phyloP scores from a whole-genome alignment of 352 stramenopile species.

The Phytophthora pisi region DNA sequence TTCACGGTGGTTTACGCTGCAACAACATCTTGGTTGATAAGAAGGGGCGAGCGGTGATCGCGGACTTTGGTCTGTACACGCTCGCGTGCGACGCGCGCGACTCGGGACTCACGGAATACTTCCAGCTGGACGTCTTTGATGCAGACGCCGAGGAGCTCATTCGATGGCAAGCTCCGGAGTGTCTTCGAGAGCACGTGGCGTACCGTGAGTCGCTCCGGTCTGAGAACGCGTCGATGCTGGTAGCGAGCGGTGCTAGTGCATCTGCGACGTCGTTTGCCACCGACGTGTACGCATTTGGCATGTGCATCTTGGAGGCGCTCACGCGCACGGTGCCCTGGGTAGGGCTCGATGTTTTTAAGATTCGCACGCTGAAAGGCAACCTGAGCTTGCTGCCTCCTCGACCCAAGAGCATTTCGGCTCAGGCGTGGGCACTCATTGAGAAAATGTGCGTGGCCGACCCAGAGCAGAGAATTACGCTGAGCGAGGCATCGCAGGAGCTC shows the following conservation, averaged over 20 bases:
- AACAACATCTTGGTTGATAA: constrained; percentile 81
- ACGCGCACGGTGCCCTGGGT: constrained; percentile 59
- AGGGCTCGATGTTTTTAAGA: constrained; percentile 46
- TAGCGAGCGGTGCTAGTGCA: constrained; percentile 21
- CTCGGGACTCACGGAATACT: constrained; percentile 44
- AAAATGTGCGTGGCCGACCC: constrained; percentile 69
- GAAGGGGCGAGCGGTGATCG: constrained; percentile 62
- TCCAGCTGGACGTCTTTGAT: constrained; percentile 35
- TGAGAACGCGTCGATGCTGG: constrained; percentile 13
- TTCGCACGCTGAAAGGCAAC: constrained; percentile 62
- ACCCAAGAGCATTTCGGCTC: constrained; percentile 43
- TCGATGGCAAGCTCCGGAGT: constrained; percentile 74
- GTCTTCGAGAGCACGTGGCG: constrained; percentile 42
- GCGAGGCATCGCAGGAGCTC: constrained; percentile 53
- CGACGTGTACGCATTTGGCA: constrained; percentile 80
- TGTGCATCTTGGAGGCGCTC: constrained; percentile 77
- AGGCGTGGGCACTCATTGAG: constrained; percentile 63
- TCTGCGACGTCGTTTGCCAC: constrained; percentile 46
- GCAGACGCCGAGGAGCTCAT: constrained; percentile 56
- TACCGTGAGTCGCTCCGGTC: constrained; percentile 39
- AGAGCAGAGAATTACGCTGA: constrained; percentile 47
- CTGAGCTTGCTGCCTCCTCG: constrained; percentile 56
- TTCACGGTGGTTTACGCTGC: constrained; percentile 63
- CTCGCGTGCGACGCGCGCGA: constrained; percentile 41
- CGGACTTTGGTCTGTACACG: constrained; percentile 60